phyloP scores from a whole-genome alignment of 805 yeast species.

The Yarrowia yakushimensis region DNA sequence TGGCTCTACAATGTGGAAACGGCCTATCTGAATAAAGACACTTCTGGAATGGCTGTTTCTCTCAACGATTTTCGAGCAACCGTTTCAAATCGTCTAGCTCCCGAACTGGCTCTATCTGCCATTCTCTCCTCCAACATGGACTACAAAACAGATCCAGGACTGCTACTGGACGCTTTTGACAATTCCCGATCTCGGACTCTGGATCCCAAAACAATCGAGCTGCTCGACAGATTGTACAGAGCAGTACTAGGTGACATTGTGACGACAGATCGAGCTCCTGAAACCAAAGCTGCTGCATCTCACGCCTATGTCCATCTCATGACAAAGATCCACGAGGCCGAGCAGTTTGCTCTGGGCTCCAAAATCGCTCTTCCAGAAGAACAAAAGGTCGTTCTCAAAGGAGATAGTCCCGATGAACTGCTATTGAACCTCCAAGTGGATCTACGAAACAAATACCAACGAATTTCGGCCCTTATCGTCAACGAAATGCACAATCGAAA shows the following conservation, averaged over 20 bases:
- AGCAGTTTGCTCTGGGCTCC: background rate
- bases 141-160: background rate
- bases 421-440: background rate
- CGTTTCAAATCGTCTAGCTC: background rate
- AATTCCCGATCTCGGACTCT: background rate
- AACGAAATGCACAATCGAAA: background rate
- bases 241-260: background rate
- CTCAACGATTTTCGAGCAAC: background rate
- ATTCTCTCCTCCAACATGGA: background rate
- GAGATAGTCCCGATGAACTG: background rate
- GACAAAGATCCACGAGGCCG: background rate
- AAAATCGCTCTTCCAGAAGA: background rate
- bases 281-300: background rate
- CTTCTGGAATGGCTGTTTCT: constrained; percentile 3
- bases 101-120: background rate
- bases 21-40: background rate
- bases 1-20: background rate
- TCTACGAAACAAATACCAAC: background rate
- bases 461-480: background rate
- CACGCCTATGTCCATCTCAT: background rate
- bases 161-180: constrained; percentile 6
- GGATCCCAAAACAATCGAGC: background rate
- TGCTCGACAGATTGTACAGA: background rate
- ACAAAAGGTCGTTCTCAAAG: background rate
- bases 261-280: background rate